Percentiles rank a stretch among this genome's conserved stretches.
phyloP scores from a whole-genome alignment of 2,329 filamentous ascomycete species.

The Trichoderma atroviride region DNA sequence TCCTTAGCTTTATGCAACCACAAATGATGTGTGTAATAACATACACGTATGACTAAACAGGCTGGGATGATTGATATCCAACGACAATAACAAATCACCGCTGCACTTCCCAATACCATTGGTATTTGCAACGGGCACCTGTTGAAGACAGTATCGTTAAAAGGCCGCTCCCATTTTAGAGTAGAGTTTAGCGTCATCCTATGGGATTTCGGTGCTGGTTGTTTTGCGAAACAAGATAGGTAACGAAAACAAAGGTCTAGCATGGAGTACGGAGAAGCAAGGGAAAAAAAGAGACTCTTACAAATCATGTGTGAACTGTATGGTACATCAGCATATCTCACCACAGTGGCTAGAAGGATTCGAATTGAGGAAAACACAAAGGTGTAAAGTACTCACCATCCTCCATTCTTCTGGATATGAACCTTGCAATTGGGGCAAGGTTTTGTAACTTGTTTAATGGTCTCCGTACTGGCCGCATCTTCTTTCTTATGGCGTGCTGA shows the following conservation, averaged over 20 bases:
- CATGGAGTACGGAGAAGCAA: neutral
- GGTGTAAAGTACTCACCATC: neutral
- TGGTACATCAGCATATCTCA: neutral
- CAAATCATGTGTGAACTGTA: neutral
- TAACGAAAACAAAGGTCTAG: neutral
- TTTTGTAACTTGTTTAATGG: neutral
- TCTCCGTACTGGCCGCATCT: neutral
- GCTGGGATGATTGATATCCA: neutral
- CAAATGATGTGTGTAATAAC: neutral
- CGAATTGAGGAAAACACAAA: neutral
- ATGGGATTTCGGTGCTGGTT: neutral
- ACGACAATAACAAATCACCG: neutral
- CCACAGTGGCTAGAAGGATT: no score
- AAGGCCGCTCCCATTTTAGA: neutral
- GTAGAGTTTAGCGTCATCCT: neutral
- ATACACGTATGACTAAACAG: neutral
- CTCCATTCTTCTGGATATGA: conserved; percentile 16
- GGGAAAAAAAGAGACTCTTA: neutral
- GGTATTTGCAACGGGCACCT: neutral
- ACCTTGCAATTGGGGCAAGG: neutral
- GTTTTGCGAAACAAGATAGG: neutral
- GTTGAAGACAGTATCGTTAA: neutral
- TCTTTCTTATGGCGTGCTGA: neutral
- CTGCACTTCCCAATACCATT: neutral
- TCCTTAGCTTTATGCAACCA: neutral